Evolutionary conservation across 306 rosid species (phyloP).

Genomic region (Begonia peltatifolia): DNA sequence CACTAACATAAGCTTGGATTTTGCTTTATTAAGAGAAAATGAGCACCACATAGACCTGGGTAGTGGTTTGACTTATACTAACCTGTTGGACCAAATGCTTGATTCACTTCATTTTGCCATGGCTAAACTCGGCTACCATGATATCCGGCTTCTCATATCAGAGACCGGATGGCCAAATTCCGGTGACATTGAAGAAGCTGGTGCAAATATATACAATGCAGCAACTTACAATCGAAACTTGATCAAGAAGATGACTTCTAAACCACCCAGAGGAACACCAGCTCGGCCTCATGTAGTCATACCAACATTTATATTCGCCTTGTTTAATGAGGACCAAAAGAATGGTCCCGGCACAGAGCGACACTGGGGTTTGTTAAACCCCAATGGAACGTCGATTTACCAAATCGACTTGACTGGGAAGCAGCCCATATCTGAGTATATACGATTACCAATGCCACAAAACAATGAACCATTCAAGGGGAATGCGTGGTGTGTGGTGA

Average conservation of each 20-base stretch:
- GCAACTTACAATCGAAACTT: slow-evolving; percentile 61
- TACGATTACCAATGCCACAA: slow-evolving; percentile 10
- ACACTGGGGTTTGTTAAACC: slow-evolving; percentile 58
- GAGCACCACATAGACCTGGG: slow-evolving; percentile 19
- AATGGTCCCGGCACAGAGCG: slow-evolving; percentile 49
- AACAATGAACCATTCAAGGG: slow-evolving; percentile 29
- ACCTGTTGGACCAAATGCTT: slow-evolving; percentile 78
- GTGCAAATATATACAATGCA: slow-evolving; percentile 46
- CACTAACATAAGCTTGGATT: slow-evolving; percentile 35
- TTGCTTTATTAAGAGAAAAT: slow-evolving; percentile 32
- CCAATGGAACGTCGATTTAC: slow-evolving; percentile 43
- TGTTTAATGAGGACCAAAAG: slow-evolving; percentile 62
- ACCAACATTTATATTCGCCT: slow-evolving; percentile 56
- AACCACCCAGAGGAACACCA: slow-evolving; percentile 56
- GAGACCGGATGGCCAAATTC: slow-evolving; percentile 83
- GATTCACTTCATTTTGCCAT: slow-evolving; percentile 63
- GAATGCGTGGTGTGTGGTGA: slow-evolving; percentile 33
- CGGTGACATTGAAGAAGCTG: slow-evolving; percentile 28
- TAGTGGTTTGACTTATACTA: slow-evolving; percentile 42
- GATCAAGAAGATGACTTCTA: slow-evolving; percentile 27
- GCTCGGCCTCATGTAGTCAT: slow-evolving; percentile 39
- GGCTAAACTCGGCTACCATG: slow-evolving; percentile 49
- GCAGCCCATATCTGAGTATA: slow-evolving; percentile 6
- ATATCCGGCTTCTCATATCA: slow-evolving; percentile 35
- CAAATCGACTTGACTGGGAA: slow-evolving; percentile 47